Conservation (phyloP, 495 filamentous ascomycete species). For the Penicillium odoratum region DNA sequence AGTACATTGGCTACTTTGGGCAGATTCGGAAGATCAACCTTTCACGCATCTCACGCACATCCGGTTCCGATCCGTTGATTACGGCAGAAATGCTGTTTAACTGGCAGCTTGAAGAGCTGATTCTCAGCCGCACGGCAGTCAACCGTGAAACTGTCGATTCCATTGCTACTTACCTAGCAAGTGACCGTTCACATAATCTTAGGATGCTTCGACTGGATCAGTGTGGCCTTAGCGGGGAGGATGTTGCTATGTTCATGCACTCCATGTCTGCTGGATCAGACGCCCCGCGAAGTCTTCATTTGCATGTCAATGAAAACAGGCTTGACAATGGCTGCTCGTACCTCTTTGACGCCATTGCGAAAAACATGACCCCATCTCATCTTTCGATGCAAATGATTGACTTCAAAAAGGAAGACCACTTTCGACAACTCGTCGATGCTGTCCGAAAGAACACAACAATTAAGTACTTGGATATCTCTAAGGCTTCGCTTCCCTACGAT, state of each 20-base stretch:
- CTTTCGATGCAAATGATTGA: constrained; percentile 85
- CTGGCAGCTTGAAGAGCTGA: constrained; percentile 76
- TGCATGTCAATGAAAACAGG: constrained; percentile 79
- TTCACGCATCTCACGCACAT: constrained; percentile 64
- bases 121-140: constrained; percentile 64
- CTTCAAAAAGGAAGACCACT: constrained; percentile 74
- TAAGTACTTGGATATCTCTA: constrained; percentile 80
- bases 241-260: constrained; percentile 75
- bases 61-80: constrained; percentile 63
- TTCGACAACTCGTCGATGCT: constrained; percentile 70
- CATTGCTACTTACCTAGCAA: constrained; percentile 63
- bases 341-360: constrained; percentile 67
- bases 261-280: constrained; percentile 60
- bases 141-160: constrained; percentile 56
- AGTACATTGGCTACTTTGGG: constrained; percentile 65
- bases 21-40: constrained; percentile 71
- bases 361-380: constrained; percentile 64
- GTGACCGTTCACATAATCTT: constrained; percentile 62
- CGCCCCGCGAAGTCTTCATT: constrained; percentile 64
- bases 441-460: constrained; percentile 73
- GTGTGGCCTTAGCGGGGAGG: constrained; percentile 74
- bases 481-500: constrained; percentile 80
- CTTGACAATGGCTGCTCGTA: constrained; percentile 70
- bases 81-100: constrained; percentile 64
- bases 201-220: constrained; percentile 72